Conservation (phyloP, 768 basidiomycete genomes). For the Chalciporus sphaerocephalus region DNA sequence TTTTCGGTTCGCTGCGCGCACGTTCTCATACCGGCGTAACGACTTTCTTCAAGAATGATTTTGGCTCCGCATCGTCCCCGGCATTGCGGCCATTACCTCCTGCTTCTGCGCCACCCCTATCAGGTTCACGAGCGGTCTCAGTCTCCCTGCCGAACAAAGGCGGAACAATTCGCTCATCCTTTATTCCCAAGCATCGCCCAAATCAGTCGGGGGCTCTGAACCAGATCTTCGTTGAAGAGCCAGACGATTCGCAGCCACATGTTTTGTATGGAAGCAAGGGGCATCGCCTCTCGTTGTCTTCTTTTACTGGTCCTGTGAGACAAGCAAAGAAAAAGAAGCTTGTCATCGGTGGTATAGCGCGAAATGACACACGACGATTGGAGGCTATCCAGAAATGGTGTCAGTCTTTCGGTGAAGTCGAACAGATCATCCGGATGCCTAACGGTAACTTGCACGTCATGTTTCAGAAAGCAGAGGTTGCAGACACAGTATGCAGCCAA, state of each 20-base stretch:
- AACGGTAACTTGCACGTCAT: constrained; percentile 78
- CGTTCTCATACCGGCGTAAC: constrained; percentile 24
- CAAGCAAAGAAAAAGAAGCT: constrained; percentile 57
- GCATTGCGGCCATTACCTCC: constrained; percentile 37
- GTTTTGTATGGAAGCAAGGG: constrained; percentile 28
- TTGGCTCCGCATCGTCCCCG: constrained; percentile 27
- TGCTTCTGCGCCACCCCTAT: constrained; percentile 37
- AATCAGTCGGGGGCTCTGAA: constrained; percentile 8
- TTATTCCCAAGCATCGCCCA: constrained; percentile 22
- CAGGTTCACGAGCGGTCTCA: constrained; percentile 32
- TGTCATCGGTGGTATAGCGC: constrained; percentile 64
- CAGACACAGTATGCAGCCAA: constrained; percentile 56
- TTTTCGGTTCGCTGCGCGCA: constrained; percentile 33
- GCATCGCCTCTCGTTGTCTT: constrained; percentile 30
- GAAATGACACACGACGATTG: constrained; percentile 56
- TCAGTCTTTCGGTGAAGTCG: constrained; percentile 76
- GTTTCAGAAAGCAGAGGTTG: constrained; percentile 71
- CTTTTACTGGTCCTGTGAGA: constrained; percentile 36
- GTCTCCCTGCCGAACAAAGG: constrained; percentile 30
- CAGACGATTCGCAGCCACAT: constrained; percentile 25
- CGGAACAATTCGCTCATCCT: constrained; percentile 31
- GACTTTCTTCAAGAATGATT: constrained; percentile 31
- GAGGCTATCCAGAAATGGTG: constrained; percentile 74
- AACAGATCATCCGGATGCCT: constrained; percentile 65
- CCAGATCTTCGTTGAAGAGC: constrained; percentile 28